Evolutionary conservation across 805 yeast genomes (phyloP), one percentile per base, ranked within the genome.

Genomic region (Ogataea polymorpha): DNA sequence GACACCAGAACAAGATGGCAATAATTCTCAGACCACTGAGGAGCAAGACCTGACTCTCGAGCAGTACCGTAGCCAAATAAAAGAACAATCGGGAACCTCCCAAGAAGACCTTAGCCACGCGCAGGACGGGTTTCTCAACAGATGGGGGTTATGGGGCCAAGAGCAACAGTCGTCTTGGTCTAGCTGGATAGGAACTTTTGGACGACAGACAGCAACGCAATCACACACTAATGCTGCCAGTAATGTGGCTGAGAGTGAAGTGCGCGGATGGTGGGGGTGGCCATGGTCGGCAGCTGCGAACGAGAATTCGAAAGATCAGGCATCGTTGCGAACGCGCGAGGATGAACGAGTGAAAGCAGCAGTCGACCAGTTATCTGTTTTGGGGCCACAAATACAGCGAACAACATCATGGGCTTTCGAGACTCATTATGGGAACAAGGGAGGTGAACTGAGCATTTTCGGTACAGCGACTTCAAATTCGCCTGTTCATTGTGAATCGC

Each of bases 381-480:
- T 49, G 23, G 50, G 57, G 1, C 42, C 54, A 9, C 46, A 46
- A 5, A 42, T 44, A 5, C 37, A 50, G 3, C 50, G 45, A n/a
- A 43, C 62, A 5, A 27, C 43, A 3, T 51, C 65, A 1, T 64
- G 68, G 68, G 65, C 61, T 0, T 60, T 45, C 26, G 49, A 48
- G 45, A 32, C 25, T 11, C 24, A 27, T 8, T 24, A 35, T 13
- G 39, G 41, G 6, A 29, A 44, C 13, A 31, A 33, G 1, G 34
- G 35, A 18, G 64, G 64, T 0, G 53, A 55, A 20, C 46, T 63
- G 14, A 50, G 62, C 2, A 54, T 64, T 6, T 43, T 51, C 23
- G 68, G 67, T 2, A 56, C 66, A 5, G 48, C 49, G 17, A 54
- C 56, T 15, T 51, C 55, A 20, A 46, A 45, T 16, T 48, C 50